phyloP scores from a whole-genome alignment of 2,329 filamentous ascomycete genomes.

The Amauroascus niger region DNA sequence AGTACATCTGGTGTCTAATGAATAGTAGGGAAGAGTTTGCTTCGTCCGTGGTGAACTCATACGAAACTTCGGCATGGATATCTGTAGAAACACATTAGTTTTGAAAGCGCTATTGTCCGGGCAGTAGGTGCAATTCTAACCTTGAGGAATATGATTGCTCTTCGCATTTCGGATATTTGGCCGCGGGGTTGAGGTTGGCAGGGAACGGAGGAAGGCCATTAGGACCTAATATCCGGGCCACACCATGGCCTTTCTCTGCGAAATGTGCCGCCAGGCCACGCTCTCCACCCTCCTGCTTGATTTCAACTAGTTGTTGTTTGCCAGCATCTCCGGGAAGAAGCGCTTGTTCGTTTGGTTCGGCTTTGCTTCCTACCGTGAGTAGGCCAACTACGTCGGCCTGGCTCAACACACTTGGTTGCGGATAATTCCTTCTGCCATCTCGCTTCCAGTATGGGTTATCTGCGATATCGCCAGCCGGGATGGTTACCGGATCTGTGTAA shows the following conservation, averaged over 20 bases:
- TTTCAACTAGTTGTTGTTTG: conserved; percentile 62
- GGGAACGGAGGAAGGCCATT: conserved; percentile 81
- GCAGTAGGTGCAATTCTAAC: conserved; percentile 37
- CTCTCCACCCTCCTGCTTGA: conserved; percentile 63
- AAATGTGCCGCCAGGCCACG: conserved; percentile 64
- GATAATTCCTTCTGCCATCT: conserved; percentile 73
- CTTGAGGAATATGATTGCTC: conserved; percentile 61
- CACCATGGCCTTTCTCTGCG: conserved; percentile 50
- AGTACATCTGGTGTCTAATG: not conserved
- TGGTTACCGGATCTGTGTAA: conserved; percentile 74
- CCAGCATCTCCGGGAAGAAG: conserved; percentile 65
- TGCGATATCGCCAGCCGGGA: conserved; percentile 77
- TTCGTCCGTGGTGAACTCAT: conserved; percentile 19
- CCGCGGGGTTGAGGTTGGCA: conserved; percentile 52
- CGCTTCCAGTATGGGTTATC: conserved; percentile 97
- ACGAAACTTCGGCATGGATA: conserved; percentile 41
- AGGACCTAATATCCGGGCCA: conserved; percentile 55
- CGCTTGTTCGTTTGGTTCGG: conserved; percentile 66
- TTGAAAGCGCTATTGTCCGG: conserved; percentile 22
- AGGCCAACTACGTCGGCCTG: conserved; percentile 81
- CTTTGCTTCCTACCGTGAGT: conserved; percentile 73
- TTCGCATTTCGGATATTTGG: conserved; percentile 54
- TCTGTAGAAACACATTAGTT: conserved; percentile 23
- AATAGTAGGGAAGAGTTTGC: not conserved
- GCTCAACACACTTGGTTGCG: conserved; percentile 64